Evolutionary conservation across 352 stramenopile genomes (phyloP), one percentile per base, ranked within the genome.

Genomic region (Phytophthora pistaciae): DNA sequence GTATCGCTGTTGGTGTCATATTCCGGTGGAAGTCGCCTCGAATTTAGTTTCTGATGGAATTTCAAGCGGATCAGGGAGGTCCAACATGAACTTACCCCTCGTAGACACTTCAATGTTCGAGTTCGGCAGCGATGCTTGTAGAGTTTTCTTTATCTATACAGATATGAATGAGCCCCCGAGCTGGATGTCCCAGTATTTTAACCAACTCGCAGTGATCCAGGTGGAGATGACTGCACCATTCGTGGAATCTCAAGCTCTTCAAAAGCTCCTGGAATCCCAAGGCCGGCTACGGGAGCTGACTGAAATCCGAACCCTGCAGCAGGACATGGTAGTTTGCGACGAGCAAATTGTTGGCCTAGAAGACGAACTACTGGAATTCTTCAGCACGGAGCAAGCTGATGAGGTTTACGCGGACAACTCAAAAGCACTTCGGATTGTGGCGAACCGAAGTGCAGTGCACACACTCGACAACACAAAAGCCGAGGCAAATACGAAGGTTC

Each of bases 311-410:
- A 65, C 81, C 5, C 63, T 92, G 0, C 64, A 79, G 20, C 36
- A 83, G 5, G 84, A 92, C n/a, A 77, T 76, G 38, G 48, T 90
- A 3, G 54, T 78, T 14, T 88, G 73, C 29, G 73, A 90, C 6
- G 79, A 91, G 40, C 85, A 93, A 56, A 81, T 88, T 5, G 72
- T 80, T 16, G 76, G 72, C 0, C 74, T 93, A 4, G 85, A 93
- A 57, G 79, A 84, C 54, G 82, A 93, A 18, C 60, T 93, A 4
- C 63, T 93, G 4, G 82, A 88, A 8, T 90, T 92, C 36, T 84
- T 93, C 21, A 78, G 71, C 36, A 65, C 70, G 0, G 77, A 91
- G 29, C 58, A 82, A 2, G 65, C 80, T 0, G 68, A 73, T 5
- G 16, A 68, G 0, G 74, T 92, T 8, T 92, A 87, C 46, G 44